A percentile compares a stretch with the other conserved stretches of the same genome.
Evolutionary conservation across 1,139 yeast species (phyloP).

Genomic region (Kodamaea suecica): DNA sequence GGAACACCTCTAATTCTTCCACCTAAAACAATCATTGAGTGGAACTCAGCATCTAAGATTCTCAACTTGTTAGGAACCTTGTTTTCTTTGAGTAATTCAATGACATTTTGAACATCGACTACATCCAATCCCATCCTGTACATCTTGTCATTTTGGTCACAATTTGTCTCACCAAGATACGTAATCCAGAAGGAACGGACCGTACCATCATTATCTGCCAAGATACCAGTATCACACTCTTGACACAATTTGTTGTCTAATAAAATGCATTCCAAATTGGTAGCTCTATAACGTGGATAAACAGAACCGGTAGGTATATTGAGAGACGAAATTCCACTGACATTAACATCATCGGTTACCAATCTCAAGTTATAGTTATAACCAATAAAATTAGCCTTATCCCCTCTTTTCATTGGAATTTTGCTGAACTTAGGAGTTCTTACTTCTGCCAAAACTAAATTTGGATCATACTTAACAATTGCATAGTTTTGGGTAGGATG

Average conservation of each 20-base stretch:
- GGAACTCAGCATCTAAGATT: conserved; percentile 77
- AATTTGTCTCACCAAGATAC: conserved; percentile 63
- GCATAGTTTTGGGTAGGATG: conserved; percentile 91
- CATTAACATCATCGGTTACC: conserved; percentile 71
- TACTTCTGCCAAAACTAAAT: conserved; percentile 43
- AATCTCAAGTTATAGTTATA: conserved; percentile 69
- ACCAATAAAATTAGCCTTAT: conserved; percentile 72
- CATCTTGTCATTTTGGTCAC: conserved; percentile 51
- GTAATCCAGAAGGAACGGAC: conserved; percentile 84
- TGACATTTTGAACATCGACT: conserved; percentile 58
- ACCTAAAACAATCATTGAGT: conserved; percentile 63
- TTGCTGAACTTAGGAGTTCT: conserved; percentile 61
- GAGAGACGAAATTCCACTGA: conserved; percentile 72
- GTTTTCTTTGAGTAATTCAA: conserved; percentile 52
- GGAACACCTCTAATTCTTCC: conserved; percentile 86
- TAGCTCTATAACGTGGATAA: conserved; percentile 81
- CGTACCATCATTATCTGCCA: conserved; percentile 76
- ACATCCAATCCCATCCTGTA: conserved; percentile 82
- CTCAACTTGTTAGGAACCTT: conserved; percentile 53
- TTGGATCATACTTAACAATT: conserved; percentile 78
- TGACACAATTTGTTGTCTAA: conserved; percentile 71
- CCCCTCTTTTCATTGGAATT: conserved; percentile 68
- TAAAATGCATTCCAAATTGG: conserved; percentile 74
- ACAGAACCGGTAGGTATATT: conserved; percentile 64
- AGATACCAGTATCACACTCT: conserved; percentile 77